phyloP scores from a whole-genome alignment of 805 yeast genomes.

The Ogataea pilisensis region DNA sequence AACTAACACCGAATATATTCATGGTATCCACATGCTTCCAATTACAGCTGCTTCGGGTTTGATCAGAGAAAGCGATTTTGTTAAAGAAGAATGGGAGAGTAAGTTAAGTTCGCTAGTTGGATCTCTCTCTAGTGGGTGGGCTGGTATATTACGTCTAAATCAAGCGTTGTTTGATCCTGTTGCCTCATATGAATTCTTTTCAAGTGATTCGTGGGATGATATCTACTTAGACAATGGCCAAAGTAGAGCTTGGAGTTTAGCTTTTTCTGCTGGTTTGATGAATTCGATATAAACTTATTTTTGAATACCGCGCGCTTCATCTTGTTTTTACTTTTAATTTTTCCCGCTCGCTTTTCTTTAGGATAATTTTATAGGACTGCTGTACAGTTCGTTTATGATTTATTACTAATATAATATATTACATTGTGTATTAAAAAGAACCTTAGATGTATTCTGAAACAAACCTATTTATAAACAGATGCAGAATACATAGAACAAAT shows the following conservation, averaged over 20 bases:
- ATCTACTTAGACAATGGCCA: constrained; percentile 75
- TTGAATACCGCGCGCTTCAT: background rate
- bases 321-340: constrained; percentile 2
- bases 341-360: background rate
- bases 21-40: constrained; percentile 77
- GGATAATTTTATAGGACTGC: too few relatives aligned
- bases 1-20: constrained; percentile 65
- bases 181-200: constrained; percentile 58
- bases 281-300: constrained; percentile 28
- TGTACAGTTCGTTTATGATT: too few relatives aligned
- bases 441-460: too few relatives aligned
- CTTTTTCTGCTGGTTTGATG: constrained; percentile 55
- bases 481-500: too few relatives aligned
- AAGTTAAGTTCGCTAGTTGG: constrained; percentile 43
- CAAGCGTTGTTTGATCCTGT: constrained; percentile 70
- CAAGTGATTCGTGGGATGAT: constrained; percentile 48
- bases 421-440: too few relatives aligned
- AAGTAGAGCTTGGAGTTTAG: constrained; percentile 80
- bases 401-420: too few relatives aligned
- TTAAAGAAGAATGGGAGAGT: constrained; percentile 59
- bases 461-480: too few relatives aligned
- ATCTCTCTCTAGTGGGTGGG: constrained; percentile 63
- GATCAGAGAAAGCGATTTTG: constrained; percentile 51
- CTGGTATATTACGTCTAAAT: constrained; percentile 67
- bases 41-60: constrained; percentile 64